Evolutionary conservation across 73 alveolate genomes (phyloP), one percentile per base, ranked within the genome.

Genomic region (Paramecium tetraurelia): DNA sequence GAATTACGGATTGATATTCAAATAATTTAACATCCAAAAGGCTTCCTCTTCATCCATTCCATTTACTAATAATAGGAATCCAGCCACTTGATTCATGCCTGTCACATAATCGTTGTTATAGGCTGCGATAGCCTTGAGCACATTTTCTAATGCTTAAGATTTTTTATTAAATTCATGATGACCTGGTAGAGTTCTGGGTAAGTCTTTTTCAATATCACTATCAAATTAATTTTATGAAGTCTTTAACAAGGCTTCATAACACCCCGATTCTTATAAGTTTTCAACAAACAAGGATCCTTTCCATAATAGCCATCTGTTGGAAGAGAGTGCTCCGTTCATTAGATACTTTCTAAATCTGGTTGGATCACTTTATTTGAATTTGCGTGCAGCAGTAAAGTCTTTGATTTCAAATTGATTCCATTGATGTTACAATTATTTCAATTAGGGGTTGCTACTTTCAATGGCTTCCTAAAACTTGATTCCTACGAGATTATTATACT

Each of bases 1-100:
- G 75, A 80, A 80, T 80, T 46, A 31, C 18, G 70, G 70, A 80
- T 80, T 46, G 29, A 24, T 21, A 24, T 33, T 43, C 46, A 80
- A 41, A 80, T 31, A 80, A 48, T 80, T 80, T 35, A 80, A 5
- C 57, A 80, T 33, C 90, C 90, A 80, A 80, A 80, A 80, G 9
- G 76, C 75, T 18, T 80, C 90, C 36, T 80, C 90, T 44, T 80
- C 90, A 22, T 48, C 57, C 57, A 33, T 43, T 21, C 75, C 75
- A 80, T 29, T 44, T 14, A 80, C 33, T 31, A 80, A 20, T 48
- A 80, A 80, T 40, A 41, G 12, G 44, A 80, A 80, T 44, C 63
- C 90, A 24, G 90, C 75, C 18, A 75, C 59, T 63, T 80, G 18
- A 80, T 80, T 80, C 90, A 80, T 80, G 16, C 90, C 90, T 48